Percentiles rank a stretch among this genome's conserved stretches.
These are phyloP conservation scores for Helotiales sp. DNA, from an alignment of 2,329 filamentous ascomycete genomes.

Conservation along the genomic window DNA sequence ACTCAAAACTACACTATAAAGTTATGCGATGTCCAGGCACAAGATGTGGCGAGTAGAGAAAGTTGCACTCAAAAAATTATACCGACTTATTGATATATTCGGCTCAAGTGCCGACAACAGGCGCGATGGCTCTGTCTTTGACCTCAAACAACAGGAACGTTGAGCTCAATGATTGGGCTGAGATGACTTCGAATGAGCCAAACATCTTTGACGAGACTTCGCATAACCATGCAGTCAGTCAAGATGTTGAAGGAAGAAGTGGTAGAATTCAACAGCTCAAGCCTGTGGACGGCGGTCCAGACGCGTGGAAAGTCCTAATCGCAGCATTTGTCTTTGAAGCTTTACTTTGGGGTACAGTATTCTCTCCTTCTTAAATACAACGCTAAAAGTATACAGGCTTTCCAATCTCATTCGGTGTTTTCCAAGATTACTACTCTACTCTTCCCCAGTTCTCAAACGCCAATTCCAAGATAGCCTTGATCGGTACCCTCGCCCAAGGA, in stretches of 20 bases:
- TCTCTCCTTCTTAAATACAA: neutral
- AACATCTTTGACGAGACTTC: neutral
- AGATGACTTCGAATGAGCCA: neutral
- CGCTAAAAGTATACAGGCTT: conserved; percentile 53
- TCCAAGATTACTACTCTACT: conserved; percentile 67
- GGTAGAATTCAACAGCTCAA: conserved; percentile 6
- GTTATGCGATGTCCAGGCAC: neutral
- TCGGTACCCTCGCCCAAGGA: conserved; percentile 53
- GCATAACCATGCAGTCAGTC: neutral
- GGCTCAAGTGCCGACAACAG: neutral
- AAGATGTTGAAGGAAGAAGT: neutral
- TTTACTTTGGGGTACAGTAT: conserved; percentile 49
- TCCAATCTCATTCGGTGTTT: conserved; percentile 67
- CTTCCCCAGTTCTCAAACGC: conserved; percentile 54
- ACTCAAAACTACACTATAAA: neutral
- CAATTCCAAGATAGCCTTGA: conserved; percentile 53
- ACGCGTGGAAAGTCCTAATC: conserved; percentile 47
- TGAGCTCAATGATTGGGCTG: conserved; percentile 4
- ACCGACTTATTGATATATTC: neutral
- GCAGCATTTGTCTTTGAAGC: conserved; percentile 53
- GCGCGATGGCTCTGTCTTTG: neutral
- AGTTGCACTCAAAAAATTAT: neutral
- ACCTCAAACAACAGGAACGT: neutral
- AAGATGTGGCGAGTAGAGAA: neutral
- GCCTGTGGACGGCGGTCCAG: conserved; percentile 33